Percentiles rank a stretch among this genome's conserved stretches.
These are phyloP conservation scores for Warburgia ugandensis DNA, from an alignment of 164 flowering plant genomes.

Conservation along the genomic window DNA sequence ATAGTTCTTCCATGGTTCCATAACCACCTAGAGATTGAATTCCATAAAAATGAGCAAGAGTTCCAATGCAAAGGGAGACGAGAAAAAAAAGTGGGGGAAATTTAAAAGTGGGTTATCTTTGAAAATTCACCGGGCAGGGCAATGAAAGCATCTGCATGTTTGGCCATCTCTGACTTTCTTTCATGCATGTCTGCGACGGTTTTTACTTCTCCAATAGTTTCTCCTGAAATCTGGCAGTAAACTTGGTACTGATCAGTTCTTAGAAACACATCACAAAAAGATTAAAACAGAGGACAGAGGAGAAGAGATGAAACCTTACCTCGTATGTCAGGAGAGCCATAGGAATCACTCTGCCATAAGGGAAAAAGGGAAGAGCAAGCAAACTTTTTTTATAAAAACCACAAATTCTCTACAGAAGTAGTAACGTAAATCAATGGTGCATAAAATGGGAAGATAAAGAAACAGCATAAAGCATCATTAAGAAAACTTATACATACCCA, in stretches of 20 bases:
- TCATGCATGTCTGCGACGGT: slow-evolving; percentile 19
- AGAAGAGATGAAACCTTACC: slow-evolving; percentile 28
- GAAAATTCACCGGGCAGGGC: slow-evolving; percentile 27
- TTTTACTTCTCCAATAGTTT: slow-evolving; percentile 14
- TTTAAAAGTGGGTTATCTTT: background rate
- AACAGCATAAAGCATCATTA: too few species aligned
- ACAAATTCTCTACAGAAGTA: too few species aligned
- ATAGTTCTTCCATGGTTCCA: slow-evolving; percentile 43
- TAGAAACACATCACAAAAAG: background rate
- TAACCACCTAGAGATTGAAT: slow-evolving; percentile 34
- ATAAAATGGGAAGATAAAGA: too few species aligned
- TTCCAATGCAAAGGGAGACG: slow-evolving; percentile 17
- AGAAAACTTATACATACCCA: slow-evolving; percentile 33
- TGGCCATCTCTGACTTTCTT: slow-evolving; percentile 17
- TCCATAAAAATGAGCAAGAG: slow-evolving; percentile 44
- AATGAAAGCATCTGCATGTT: slow-evolving; percentile 16
- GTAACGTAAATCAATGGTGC: too few species aligned
- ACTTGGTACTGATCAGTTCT: background rate
- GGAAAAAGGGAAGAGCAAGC: background rate
- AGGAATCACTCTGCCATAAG: slow-evolving; percentile 48
- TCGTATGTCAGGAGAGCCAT: slow-evolving; percentile 55
- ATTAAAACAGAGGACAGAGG: background rate
- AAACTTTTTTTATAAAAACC: background rate
- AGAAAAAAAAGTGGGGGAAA: background rate
- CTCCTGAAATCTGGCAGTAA: slow-evolving; percentile 10